Evolutionary conservation across 768 basidiomycete genomes (phyloP).

Genomic region (Boletus insuetus): DNA sequence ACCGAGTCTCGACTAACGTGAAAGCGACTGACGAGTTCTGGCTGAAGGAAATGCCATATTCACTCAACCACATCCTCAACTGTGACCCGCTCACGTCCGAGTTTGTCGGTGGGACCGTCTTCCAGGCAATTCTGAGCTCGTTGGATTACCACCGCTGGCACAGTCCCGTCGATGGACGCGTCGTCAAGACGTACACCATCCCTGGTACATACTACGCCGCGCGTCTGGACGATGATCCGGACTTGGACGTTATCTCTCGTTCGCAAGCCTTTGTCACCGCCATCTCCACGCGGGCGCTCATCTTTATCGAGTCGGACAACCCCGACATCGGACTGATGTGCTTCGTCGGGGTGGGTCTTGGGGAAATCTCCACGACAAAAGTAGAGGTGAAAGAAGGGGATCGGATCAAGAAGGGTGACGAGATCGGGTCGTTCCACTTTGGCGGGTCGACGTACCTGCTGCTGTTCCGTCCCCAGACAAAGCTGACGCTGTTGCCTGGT

Average conservation of each 20-base stretch:
- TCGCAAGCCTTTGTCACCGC: slow-evolving; percentile 40
- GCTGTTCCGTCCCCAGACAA: slow-evolving; percentile 40
- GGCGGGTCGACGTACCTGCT: slow-evolving; percentile 53
- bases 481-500: slow-evolving; percentile 18
- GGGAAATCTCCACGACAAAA: slow-evolving; percentile 60
- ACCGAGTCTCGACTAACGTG: slow-evolving; percentile 40
- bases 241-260: slow-evolving; percentile 22
- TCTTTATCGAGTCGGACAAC: slow-evolving; percentile 59
- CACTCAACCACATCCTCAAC: slow-evolving; percentile 53
- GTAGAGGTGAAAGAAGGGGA: slow-evolving; percentile 47
- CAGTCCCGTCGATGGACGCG: slow-evolving; percentile 48
- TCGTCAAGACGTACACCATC: slow-evolving; percentile 39
- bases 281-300: slow-evolving; percentile 52
- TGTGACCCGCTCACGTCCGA: slow-evolving; percentile 37
- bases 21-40: slow-evolving; percentile 49
- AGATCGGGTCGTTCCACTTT: slow-evolving; percentile 64
- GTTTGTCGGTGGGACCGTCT: slow-evolving; percentile 50
- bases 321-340: slow-evolving; percentile 53
- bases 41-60: slow-evolving; percentile 63
- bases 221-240: slow-evolving; percentile 29
- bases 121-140: slow-evolving; percentile 57
- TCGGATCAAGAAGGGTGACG: slow-evolving; percentile 48
- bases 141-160: slow-evolving; percentile 65
- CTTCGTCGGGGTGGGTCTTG: slow-evolving; percentile 60
- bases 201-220: slow-evolving; percentile 52